phyloP scores from a whole-genome alignment of 306 rosid species.

The Acmispon strigosus region DNA sequence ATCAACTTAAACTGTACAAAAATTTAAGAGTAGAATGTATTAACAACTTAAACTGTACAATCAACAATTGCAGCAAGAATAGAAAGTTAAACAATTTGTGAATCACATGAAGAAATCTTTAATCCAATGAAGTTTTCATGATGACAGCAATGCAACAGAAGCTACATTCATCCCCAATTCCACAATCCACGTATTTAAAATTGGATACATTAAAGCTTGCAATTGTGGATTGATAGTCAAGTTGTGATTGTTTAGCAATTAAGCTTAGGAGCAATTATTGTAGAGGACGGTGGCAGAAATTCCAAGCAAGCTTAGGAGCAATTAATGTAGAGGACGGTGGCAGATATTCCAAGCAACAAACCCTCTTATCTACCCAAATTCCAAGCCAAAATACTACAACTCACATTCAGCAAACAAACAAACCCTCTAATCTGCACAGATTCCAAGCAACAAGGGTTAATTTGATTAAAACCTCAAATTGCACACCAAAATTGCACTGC shows the following conservation, averaged over 20 bases:
- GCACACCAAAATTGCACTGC: too few species aligned
- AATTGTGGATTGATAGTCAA: not conserved
- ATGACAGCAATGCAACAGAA: not conserved
- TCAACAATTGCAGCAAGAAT: not conserved
- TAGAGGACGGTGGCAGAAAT: too few species aligned
- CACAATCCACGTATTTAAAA: not conserved
- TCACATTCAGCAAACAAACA: too few species aligned
- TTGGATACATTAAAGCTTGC: not conserved
- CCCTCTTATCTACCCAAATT: too few species aligned
- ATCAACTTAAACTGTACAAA: too few species aligned
- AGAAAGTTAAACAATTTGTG: not conserved
- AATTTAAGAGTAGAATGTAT: not conserved
- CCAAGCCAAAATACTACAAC: too few species aligned
- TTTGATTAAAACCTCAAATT: too few species aligned
- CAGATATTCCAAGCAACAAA: too few species aligned
- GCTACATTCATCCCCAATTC: conserved; percentile 10
- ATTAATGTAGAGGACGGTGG: too few species aligned
- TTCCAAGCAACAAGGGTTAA: too few species aligned
- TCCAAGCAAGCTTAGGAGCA: too few species aligned
- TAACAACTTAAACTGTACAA: not conserved
- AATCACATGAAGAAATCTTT: not conserved
- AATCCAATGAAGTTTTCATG: not conserved
- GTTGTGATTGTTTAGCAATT: conserved; percentile 4
- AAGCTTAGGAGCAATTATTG: not conserved
- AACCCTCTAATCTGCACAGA: too few species aligned